These are phyloP conservation scores for Plantago elongata DNA, from an alignment of 257 asterid genomes.

Conservation along the genomic window DNA sequence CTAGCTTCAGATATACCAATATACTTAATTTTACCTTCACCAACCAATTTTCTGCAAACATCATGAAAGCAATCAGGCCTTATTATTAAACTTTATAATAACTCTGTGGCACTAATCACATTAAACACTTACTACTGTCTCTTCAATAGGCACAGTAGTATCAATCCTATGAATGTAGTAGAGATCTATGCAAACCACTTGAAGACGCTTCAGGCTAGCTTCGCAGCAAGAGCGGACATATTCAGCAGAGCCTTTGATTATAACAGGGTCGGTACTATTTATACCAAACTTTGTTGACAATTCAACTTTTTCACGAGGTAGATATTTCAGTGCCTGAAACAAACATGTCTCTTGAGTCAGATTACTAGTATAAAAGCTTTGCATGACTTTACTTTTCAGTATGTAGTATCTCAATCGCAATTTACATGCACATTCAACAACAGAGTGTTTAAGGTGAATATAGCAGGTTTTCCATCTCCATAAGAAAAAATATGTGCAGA, in stretches of 20 bases:
- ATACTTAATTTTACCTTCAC: constrained; percentile 49
- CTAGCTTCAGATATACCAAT: constrained; percentile 58
- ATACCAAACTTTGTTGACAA: constrained; percentile 37
- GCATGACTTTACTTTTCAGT: no score
- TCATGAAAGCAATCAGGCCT: background rate
- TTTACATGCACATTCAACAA: no score
- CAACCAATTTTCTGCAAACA: constrained; percentile 45
- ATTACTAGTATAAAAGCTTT: no score
- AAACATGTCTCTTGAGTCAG: background rate
- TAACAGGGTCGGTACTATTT: constrained; percentile 17
- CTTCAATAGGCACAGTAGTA: constrained; percentile 47
- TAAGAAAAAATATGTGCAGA: no score
- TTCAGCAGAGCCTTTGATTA: constrained; percentile 46
- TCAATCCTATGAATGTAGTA: constrained; percentile 48
- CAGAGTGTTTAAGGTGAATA: no score
- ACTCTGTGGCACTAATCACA: background rate
- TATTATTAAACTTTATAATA: background rate
- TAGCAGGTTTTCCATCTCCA: no score
- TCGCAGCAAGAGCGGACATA: constrained; percentile 44
- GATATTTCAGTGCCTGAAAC: constrained; percentile 31
- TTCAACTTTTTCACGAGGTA: constrained; percentile 33
- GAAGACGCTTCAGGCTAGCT: constrained; percentile 47
- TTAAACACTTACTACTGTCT: constrained; percentile 48
- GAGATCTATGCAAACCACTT: constrained; percentile 50
- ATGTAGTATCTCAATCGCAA: no score